Conservation (phyloP, 1,139 yeast genomes). For the Pichia sp. region DNA sequence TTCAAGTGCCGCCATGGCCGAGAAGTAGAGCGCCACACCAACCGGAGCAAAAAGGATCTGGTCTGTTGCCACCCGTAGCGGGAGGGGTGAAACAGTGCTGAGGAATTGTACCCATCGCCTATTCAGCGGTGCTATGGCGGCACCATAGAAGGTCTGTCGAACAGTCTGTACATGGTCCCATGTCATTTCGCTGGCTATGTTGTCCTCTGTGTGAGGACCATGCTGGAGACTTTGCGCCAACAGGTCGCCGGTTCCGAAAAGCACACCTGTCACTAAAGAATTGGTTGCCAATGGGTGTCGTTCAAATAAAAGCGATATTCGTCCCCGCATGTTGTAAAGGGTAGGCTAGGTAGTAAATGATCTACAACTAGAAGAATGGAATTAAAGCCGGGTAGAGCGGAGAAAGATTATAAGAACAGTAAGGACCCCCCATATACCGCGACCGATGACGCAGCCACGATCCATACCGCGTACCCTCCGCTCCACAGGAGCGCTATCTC, state of each 20-base stretch:
- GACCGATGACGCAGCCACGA: no score
- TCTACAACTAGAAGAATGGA: no score
- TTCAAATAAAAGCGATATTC: no score
- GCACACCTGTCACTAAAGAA: slow-evolving; percentile 5
- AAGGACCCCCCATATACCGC: no score
- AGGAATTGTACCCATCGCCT: neutral
- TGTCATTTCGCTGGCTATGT: slow-evolving; percentile 30
- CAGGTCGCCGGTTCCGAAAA: slow-evolving; percentile 66
- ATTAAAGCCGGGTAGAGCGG: no score
- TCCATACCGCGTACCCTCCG: no score
- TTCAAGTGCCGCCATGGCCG: slow-evolving; percentile 63
- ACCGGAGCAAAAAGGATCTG: slow-evolving; percentile 75
- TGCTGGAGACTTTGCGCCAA: slow-evolving; percentile 63
- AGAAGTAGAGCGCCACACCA: slow-evolving; percentile 60
- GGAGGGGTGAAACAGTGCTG: neutral
- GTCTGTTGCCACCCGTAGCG: slow-evolving; percentile 53
- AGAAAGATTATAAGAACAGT: no score
- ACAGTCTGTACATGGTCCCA: slow-evolving; percentile 46
- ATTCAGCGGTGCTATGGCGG: slow-evolving; percentile 73
- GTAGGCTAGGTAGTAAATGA: no score
- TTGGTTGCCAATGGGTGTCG: slow-evolving; percentile 4
- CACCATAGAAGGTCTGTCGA: slow-evolving; percentile 64
- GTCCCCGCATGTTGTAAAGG: no score
- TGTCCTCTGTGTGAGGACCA: no score
- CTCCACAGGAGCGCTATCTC: no score